These are phyloP conservation scores for Podospora appendiculata DNA, from an alignment of 495 filamentous ascomycete species.

Conservation along the genomic window DNA sequence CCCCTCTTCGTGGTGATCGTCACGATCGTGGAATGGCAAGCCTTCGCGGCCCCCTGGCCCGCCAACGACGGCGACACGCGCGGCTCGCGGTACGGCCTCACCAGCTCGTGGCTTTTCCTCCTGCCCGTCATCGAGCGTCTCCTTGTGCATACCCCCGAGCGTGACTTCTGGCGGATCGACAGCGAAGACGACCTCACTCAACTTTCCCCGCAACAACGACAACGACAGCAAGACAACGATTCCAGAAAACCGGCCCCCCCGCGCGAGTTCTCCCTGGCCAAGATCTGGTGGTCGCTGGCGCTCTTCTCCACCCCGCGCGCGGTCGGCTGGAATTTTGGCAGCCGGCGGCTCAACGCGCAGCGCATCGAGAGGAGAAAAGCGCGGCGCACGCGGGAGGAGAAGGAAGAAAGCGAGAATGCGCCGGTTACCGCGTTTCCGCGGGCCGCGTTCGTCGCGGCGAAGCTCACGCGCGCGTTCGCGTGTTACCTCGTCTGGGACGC, in stretches of 20 bases:
- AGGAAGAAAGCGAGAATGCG: neutral
- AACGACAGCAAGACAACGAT: neutral
- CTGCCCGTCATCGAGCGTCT: conserved; percentile 6
- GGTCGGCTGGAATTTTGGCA: conserved; percentile 15
- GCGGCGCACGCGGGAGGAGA: neutral
- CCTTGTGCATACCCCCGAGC: conserved; percentile 6
- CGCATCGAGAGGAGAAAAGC: neutral
- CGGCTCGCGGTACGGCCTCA: conserved; percentile 7
- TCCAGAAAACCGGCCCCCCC: neutral
- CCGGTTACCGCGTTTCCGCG: neutral
- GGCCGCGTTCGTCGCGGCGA: neutral
- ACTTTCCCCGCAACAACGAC: neutral
- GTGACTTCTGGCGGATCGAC: conserved; percentile 6
- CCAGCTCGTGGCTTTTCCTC: conserved; percentile 9
- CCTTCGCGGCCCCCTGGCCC: conserved; percentile 9
- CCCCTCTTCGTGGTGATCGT: conserved; percentile 1
- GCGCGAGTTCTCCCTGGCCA: conserved; percentile 2
- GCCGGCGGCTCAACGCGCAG: neutral
- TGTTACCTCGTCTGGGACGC: conserved; percentile 10
- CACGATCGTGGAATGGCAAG: conserved; percentile 3
- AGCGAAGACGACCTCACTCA: neutral
- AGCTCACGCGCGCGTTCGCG: neutral
- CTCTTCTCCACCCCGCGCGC: conserved; percentile 7
- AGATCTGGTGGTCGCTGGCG: conserved; percentile 3
- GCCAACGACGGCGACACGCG: conserved; percentile 7